Conservation (phyloP, 2,329 filamentous ascomycete genomes). For the Pseudocercospora cruenta region DNA sequence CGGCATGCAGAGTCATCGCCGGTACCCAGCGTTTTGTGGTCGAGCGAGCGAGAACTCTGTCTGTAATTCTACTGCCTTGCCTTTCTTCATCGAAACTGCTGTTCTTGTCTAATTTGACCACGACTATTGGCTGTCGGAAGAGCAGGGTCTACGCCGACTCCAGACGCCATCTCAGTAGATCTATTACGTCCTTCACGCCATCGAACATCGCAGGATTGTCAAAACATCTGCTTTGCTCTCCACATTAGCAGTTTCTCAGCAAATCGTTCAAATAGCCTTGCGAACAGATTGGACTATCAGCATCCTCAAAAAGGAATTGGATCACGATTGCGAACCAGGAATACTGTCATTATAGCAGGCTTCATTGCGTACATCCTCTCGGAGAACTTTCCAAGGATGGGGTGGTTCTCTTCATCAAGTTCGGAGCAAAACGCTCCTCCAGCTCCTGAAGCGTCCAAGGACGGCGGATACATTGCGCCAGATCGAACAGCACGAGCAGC, state of each 20-base stretch:
- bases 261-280: background rate
- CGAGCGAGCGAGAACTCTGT: background rate
- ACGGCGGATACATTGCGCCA: constrained; percentile 75
- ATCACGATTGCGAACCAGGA: background rate
- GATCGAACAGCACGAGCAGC: constrained; percentile 76
- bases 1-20: background rate
- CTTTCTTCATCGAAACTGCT: background rate
- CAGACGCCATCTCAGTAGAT: background rate
- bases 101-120: background rate
- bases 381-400: constrained; percentile 33
- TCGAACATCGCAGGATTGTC: background rate
- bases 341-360: background rate
- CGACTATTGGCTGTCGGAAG: background rate
- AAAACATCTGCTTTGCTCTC: background rate
- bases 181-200: constrained; percentile 1
- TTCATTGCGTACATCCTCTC: constrained; percentile 7
- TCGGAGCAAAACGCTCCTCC: constrained; percentile 32
- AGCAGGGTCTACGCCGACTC: background rate
- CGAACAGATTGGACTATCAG: background rate
- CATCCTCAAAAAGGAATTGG: background rate
- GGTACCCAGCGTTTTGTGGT: background rate
- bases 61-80: background rate
- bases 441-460: constrained; percentile 43
- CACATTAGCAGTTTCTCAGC: background rate
- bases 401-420: constrained; percentile 41